Conservation (phyloP, 805 yeast genomes). For the Metschnikowia reukaufii region DNA sequence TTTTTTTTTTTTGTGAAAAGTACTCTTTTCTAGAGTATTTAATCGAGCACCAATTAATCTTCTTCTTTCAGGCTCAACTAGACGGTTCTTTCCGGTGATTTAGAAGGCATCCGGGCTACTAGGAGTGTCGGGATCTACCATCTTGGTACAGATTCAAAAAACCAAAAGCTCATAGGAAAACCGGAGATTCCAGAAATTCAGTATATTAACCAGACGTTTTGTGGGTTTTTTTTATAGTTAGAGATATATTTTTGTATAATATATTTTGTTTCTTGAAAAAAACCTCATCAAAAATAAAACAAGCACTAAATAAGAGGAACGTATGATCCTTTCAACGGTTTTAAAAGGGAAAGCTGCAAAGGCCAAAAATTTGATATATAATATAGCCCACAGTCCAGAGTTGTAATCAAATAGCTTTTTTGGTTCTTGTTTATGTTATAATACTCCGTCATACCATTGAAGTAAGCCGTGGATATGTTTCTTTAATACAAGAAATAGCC, state of each 20-base stretch:
- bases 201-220: too few relatives aligned
- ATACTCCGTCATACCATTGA: constrained; percentile 22
- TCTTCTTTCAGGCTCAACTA: constrained; percentile 47
- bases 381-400: constrained; percentile 21
- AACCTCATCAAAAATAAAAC: constrained; percentile 35
- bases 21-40: constrained; percentile 39
- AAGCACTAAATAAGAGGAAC: constrained; percentile 35
- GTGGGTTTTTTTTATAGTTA: too few relatives aligned
- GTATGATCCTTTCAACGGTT: constrained; percentile 22
- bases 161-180: too few relatives aligned
- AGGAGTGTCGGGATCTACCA: constrained; percentile 36
- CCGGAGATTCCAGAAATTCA: too few relatives aligned
- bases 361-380: constrained; percentile 28
- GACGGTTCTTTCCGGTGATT: constrained; percentile 27
- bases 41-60: constrained; percentile 34
- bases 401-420: constrained; percentile 19
- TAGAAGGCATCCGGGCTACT: constrained; percentile 35
- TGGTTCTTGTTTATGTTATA: constrained; percentile 19
- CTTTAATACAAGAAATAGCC: constrained; percentile 22
- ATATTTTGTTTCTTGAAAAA: too few relatives aligned
- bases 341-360: constrained; percentile 29
- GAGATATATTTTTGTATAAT: too few relatives aligned
- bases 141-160: constrained; percentile 32
- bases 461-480: constrained; percentile 20
- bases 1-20: constrained; percentile 42